Evolutionary conservation across 495 filamentous ascomycete genomes (phyloP).

Genomic region (Tricharina praecox): DNA sequence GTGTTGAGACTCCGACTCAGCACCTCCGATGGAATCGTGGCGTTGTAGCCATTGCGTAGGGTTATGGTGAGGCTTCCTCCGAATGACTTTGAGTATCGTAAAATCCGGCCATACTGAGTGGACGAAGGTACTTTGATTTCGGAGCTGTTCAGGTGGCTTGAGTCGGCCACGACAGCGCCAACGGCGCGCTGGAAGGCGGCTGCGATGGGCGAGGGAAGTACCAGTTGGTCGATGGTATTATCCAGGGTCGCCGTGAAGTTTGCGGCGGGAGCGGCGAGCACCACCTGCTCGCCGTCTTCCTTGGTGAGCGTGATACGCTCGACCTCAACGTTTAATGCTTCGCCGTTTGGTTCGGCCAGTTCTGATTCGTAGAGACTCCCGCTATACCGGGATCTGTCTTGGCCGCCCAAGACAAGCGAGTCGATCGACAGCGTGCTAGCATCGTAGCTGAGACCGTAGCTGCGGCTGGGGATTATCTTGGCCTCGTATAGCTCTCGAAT

Average conservation of each 20-base stretch:
- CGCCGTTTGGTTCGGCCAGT: neutral
- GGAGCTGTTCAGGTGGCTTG: neutral
- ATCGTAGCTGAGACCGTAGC: neutral
- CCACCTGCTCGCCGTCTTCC: neutral
- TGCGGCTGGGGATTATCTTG: neutral
- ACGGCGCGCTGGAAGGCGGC: neutral
- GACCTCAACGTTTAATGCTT: neutral
- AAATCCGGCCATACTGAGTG: neutral
- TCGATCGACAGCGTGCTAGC: neutral
- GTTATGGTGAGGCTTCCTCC: neutral
- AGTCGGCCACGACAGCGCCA: neutral
- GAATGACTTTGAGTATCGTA: neutral
- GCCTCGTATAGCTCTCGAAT: neutral
- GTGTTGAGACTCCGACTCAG: neutral
- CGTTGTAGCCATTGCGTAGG: neutral
- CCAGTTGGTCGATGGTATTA: neutral
- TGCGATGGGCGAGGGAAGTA: neutral
- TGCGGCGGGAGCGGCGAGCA: neutral
- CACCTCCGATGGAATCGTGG: neutral
- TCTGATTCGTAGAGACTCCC: neutral
- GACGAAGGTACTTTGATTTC: neutral
- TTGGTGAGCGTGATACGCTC: neutral
- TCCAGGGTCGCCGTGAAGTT: neutral
- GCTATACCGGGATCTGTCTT: neutral
- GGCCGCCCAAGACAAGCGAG: neutral